Evolutionary conservation across 2,329 filamentous ascomycete genomes (phyloP).

Genomic region (Beauveria sp.): DNA sequence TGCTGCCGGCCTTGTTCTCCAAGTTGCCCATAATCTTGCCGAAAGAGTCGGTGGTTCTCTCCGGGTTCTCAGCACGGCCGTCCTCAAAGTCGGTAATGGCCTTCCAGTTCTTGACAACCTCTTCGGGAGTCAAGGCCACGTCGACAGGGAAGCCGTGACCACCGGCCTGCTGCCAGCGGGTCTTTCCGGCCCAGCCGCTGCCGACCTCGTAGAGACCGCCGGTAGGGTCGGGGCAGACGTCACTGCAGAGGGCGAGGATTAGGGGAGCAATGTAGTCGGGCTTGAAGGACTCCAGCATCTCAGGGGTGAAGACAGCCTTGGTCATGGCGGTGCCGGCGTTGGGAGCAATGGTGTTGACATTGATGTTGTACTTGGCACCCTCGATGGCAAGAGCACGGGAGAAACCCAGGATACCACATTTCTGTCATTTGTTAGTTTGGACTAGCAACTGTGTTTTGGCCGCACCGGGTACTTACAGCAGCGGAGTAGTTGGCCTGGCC

Average conservation of each 20-base stretch:
- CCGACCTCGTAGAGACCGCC: conserved; percentile 91
- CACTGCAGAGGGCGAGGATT: conserved; percentile 75
- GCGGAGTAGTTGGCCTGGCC: conserved; percentile 97
- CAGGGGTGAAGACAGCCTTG: conserved; percentile 85
- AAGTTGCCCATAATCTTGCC: conserved; percentile 76
- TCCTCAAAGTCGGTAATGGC: conserved; percentile 83
- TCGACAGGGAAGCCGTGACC: conserved; percentile 90
- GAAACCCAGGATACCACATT: conserved; percentile 90
- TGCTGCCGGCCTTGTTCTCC: conserved; percentile 58
- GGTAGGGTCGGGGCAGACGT: conserved; percentile 78
- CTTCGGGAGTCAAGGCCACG: conserved; percentile 74
- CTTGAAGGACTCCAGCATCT: conserved; percentile 98
- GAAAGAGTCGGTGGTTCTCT: conserved; percentile 67
- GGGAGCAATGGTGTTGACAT: conserved; percentile 94
- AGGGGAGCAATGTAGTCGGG: conserved; percentile 95
- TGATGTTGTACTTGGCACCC: conserved; percentile 96
- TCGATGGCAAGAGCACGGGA: conserved; percentile 88
- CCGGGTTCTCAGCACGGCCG: conserved; percentile 78
- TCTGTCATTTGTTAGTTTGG: conserved; percentile 39
- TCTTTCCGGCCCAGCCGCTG: conserved; percentile 85
- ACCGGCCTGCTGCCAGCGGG: conserved; percentile 87
- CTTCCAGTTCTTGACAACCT: conserved; percentile 66
- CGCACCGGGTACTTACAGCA: conserved; percentile 48
- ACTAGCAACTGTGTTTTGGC: too few species aligned
- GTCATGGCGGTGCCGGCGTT: conserved; percentile 97